These are phyloP conservation scores for Rhazya stricta DNA, from an alignment of 257 asterid genomes.

Conservation along the genomic window DNA sequence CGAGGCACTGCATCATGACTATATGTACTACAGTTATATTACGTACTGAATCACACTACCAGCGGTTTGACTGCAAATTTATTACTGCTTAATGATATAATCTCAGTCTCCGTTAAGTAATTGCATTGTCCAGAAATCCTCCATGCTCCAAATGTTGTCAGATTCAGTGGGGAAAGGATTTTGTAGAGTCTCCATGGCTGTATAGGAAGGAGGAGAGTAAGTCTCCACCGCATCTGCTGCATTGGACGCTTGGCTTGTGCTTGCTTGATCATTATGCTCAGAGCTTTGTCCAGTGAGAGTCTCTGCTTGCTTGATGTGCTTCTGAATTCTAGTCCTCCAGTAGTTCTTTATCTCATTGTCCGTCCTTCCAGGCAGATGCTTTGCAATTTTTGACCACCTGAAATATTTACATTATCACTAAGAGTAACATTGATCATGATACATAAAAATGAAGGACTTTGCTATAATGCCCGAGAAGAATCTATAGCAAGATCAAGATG, in stretches of 20 bases:
- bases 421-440: not conserved
- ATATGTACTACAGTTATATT: not conserved
- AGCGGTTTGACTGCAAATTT: not conserved
- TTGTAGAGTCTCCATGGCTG: conserved; percentile 43
- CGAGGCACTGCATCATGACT: not conserved
- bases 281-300: conserved; percentile 28
- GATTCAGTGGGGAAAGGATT: conserved; percentile 48
- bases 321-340: conserved; percentile 92
- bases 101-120: conserved; percentile 56
- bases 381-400: conserved; percentile 97
- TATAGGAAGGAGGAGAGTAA: conserved; percentile 56
- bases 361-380: conserved; percentile 86
- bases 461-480: not conserved
- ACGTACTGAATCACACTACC: not conserved
- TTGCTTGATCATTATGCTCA: conserved; percentile 36
- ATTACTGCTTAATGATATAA: not conserved
- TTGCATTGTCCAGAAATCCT: conserved; percentile 87
- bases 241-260: conserved; percentile 54
- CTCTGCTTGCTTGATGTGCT: conserved; percentile 64
- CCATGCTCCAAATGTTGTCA: conserved; percentile 79
- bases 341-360: conserved; percentile 88
- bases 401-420: not conserved
- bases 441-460: not conserved
- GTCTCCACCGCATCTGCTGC: conserved; percentile 47
- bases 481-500: not conserved